These are phyloP conservation scores for Cordyceps tenuipes DNA, from an alignment of 2,329 filamentous ascomycete genomes.

Conservation along the genomic window DNA sequence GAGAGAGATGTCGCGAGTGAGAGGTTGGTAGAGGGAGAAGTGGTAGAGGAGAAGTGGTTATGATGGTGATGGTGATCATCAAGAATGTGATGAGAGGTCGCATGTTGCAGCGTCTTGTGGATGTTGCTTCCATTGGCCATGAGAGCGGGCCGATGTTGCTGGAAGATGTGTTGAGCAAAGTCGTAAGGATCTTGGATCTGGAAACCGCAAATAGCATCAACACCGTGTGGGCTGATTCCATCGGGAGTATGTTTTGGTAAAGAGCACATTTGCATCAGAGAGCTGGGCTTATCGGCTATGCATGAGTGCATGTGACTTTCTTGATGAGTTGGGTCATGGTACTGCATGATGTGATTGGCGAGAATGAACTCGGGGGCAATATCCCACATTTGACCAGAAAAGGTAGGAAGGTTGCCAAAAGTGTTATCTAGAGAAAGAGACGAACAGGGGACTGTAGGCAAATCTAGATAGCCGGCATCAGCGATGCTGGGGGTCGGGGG, in stretches of 20 bases:
- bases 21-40: conserved; percentile 18
- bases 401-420: conserved; percentile 1
- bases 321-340: conserved; percentile 21
- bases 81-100: conserved; percentile 2
- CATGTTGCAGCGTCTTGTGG: conserved; percentile 3
- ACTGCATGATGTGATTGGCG: conserved; percentile 23
- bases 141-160: conserved; percentile 19
- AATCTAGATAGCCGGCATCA: conserved; percentile 8
- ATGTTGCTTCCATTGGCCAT: conserved; percentile 13
- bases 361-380: conserved; percentile 19
- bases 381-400: conserved; percentile 13
- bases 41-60: conserved; percentile 17
- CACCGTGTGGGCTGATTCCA: conserved; percentile 14
- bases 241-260: conserved; percentile 18
- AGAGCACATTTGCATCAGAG: conserved; percentile 20
- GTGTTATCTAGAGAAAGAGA: conserved; percentile 17
- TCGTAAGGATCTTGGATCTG: conserved; percentile 19
- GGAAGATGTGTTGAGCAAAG: conserved; percentile 23
- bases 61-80: conserved; percentile 5
- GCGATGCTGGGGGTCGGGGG: conserved; percentile 9
- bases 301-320: conserved; percentile 19
- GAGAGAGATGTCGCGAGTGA: conserved; percentile 18
- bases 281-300: conserved; percentile 20
- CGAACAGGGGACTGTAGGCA: conserved; percentile 16
- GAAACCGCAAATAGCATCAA: conserved; percentile 21